Evolutionary conservation across 495 filamentous ascomycete genomes (phyloP).

Genomic region (Diplogelasinospora grovesii): DNA sequence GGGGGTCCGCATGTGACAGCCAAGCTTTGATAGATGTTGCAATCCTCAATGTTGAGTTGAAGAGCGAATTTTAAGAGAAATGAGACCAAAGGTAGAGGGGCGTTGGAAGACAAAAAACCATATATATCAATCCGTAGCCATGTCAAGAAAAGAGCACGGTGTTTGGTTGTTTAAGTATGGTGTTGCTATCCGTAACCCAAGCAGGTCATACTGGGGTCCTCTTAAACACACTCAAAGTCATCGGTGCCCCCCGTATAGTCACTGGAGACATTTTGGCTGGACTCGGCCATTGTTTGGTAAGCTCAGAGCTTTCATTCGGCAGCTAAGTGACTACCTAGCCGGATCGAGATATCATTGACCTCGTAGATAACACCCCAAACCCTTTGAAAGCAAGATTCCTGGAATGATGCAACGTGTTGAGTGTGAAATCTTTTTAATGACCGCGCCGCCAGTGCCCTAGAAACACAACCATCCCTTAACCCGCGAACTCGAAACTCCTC

Average conservation of each 20-base stretch:
- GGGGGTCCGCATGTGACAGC: too few species aligned
- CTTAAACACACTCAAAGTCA: background rate
- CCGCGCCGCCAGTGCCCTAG: constrained; percentile 29
- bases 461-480: constrained; percentile 27
- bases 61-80: too few species aligned
- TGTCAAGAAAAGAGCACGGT: too few species aligned
- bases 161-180: too few species aligned
- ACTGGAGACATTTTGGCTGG: too few species aligned
- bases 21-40: too few species aligned
- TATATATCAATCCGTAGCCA: too few species aligned
- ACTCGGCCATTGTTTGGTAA: constrained; percentile 26
- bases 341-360: constrained; percentile 28
- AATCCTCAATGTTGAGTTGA: too few species aligned
- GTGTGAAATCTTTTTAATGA: constrained; percentile 29
- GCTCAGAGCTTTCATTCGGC: constrained; percentile 29
- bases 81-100: too few species aligned
- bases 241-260: constrained; percentile 3
- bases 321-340: constrained; percentile 30
- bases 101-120: too few species aligned
- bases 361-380: constrained; percentile 30
- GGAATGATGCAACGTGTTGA: constrained; percentile 31
- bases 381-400: constrained; percentile 29
- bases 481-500: constrained; percentile 13
- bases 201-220: too few species aligned
- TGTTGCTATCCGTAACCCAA: too few species aligned